Conservation (phyloP, 257 asterid species). For the Haberlea rhodopensis region DNA sequence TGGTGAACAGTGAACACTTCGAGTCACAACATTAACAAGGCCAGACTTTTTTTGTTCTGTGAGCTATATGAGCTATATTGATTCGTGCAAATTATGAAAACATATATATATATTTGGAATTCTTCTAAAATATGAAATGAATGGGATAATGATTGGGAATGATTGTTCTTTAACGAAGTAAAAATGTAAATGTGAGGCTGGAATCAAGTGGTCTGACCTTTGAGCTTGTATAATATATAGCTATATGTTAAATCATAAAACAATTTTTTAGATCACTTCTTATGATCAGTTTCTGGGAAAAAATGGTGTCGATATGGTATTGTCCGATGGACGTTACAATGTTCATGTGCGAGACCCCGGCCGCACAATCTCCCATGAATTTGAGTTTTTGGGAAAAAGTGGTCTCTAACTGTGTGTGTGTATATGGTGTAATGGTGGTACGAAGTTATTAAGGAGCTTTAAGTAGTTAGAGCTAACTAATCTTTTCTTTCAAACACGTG, state of each 20-base stretch:
- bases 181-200: not conserved
- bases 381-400: not conserved
- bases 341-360: too few species aligned
- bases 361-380: too few species aligned
- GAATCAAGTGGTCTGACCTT: not conserved
- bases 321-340: too few species aligned
- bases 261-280: too few species aligned
- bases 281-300: too few species aligned
- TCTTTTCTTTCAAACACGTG: not conserved
- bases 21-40: slow-evolving; percentile 44
- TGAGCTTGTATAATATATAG: not conserved
- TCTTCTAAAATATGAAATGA: not conserved
- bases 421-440: not conserved
- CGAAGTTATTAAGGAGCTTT: not conserved
- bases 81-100: not conserved
- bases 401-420: not conserved
- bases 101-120: not conserved
- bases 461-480: not conserved
- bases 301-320: too few species aligned
- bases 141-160: too few species aligned
- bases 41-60: not conserved
- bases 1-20: slow-evolving; percentile 49
- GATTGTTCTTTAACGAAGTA: too few species aligned
- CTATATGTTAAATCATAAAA: too few species aligned
- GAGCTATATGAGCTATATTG: too few species aligned